Percentiles rank a stretch among this genome's conserved stretches.
Conservation (phyloP, 2,329 filamentous ascomycete species). For the Cladosporium sp. region DNA sequence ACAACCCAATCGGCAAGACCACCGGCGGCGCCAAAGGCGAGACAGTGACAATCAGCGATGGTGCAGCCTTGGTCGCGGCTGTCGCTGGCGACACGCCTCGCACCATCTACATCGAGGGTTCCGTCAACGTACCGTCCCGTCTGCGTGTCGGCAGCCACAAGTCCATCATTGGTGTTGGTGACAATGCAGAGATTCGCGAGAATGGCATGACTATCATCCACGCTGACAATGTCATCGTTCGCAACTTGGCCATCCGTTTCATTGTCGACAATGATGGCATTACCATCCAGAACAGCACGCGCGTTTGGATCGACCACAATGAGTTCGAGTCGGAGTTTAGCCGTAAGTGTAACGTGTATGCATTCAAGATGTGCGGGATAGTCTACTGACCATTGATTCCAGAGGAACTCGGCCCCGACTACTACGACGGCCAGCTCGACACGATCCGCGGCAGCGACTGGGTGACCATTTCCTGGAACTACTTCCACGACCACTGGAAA, state of each 20-base stretch:
- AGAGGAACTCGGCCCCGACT: slow-evolving; percentile 22
- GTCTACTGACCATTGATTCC: too few species aligned
- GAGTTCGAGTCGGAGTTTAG: slow-evolving; percentile 43
- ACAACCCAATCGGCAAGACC: slow-evolving; percentile 29
- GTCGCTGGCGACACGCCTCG: slow-evolving; percentile 38
- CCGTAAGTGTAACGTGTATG: too few species aligned
- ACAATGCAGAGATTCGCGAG: slow-evolving; percentile 34
- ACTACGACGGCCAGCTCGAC: slow-evolving; percentile 42
- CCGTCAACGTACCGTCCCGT: slow-evolving; percentile 39
- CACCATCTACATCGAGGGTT: slow-evolving; percentile 44
- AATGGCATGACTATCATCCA: slow-evolving; percentile 36
- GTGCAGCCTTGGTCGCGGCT: slow-evolving; percentile 41
- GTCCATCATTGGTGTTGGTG: slow-evolving; percentile 38
- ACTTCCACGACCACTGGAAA: slow-evolving; percentile 49
- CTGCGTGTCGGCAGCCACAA: slow-evolving; percentile 46
- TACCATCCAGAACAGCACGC: slow-evolving; percentile 42
- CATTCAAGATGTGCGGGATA: too few species aligned
- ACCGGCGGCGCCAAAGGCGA: slow-evolving; percentile 37
- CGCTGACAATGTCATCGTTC: slow-evolving; percentile 39
- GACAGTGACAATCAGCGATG: slow-evolving; percentile 32
- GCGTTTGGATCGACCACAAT: slow-evolving; percentile 48
- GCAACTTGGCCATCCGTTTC: slow-evolving; percentile 34
- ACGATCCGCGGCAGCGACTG: slow-evolving; percentile 44
- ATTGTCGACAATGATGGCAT: slow-evolving; percentile 42
- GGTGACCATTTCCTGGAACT: slow-evolving; percentile 47